Evolutionary conservation across 345 rosid genomes (phyloP).

Genomic region (Ceriops decandra): DNA sequence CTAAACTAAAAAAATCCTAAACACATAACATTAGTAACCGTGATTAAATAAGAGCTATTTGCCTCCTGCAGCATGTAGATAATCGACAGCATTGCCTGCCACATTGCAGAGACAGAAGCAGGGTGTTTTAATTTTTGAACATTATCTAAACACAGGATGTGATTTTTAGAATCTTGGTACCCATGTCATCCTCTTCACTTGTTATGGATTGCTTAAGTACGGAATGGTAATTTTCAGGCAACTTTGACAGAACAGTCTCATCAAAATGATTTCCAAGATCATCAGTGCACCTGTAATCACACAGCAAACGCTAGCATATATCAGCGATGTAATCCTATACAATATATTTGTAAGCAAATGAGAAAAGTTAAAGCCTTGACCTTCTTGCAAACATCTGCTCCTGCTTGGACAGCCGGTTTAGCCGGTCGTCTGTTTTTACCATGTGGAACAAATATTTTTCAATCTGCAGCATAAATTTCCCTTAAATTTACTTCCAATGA

Average conservation of each 20-base stretch:
- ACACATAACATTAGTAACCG: no score
- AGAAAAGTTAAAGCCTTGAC: constrained; percentile 30
- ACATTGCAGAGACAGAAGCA: constrained; percentile 12
- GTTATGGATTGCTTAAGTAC: constrained; percentile 68
- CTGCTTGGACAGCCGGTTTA: constrained; percentile 50
- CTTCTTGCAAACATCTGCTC: constrained; percentile 64
- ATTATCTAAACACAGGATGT: not conserved
- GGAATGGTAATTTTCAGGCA: constrained; percentile 77
- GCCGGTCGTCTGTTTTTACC: constrained; percentile 43
- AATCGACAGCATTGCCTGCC: no score
- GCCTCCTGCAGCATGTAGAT: no score
- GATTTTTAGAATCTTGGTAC: constrained; percentile 23
- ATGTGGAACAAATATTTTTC: constrained; percentile 71
- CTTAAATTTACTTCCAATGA: not conserved
- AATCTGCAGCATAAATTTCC: constrained; percentile 41
- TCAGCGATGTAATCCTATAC: not conserved
- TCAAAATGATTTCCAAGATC: constrained; percentile 23
- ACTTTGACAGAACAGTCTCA: constrained; percentile 52
- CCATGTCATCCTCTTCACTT: constrained; percentile 84
- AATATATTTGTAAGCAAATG: not conserved
- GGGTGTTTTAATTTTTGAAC: not conserved
- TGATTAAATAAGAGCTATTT: no score
- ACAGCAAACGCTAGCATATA: not conserved
- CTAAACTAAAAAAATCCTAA: no score
- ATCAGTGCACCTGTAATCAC: constrained; percentile 42